These are phyloP conservation scores for Ogataea minuta DNA, from an alignment of 805 yeast genomes.

Conservation along the genomic window DNA sequence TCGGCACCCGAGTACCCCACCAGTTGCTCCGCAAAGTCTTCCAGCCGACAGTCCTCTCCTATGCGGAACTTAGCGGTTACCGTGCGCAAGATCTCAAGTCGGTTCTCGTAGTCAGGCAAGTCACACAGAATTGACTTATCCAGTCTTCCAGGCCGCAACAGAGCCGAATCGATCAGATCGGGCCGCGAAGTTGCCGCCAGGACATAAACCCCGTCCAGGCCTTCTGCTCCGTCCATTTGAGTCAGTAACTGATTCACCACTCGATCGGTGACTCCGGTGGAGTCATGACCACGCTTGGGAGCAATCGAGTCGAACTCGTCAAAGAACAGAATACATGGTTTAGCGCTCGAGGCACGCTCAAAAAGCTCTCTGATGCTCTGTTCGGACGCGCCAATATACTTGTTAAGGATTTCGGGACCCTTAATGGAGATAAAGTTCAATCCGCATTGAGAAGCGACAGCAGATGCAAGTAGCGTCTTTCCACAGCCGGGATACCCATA, in stretches of 20 bases:
- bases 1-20: slow-evolving; percentile 94
- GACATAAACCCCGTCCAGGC: slow-evolving; percentile 93
- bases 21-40: slow-evolving; percentile 53
- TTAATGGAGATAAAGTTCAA: slow-evolving; percentile 88
- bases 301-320: slow-evolving; percentile 98
- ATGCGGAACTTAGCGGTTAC: slow-evolving; percentile 64
- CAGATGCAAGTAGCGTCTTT: slow-evolving; percentile 87
- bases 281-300: slow-evolving; percentile 96
- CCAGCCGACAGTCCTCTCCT: slow-evolving; percentile 48
- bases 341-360: slow-evolving; percentile 91
- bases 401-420: slow-evolving; percentile 93
- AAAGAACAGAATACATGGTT: slow-evolving; percentile 88
- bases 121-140: slow-evolving; percentile 91
- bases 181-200: slow-evolving; percentile 96
- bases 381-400: slow-evolving; percentile 96
- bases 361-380: slow-evolving; percentile 91
- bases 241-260: slow-evolving; percentile 96
- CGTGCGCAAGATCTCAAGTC: slow-evolving; percentile 67
- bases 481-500: slow-evolving; percentile 99
- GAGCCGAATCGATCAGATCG: slow-evolving; percentile 91
- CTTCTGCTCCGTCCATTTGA: slow-evolving; percentile 99
- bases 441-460: slow-evolving; percentile 92
- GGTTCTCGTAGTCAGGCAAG: slow-evolving; percentile 69
- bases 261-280: slow-evolving; percentile 96
- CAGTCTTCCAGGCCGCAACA: slow-evolving; percentile 92